Base-by-base conservation (phyloP, 139 green algal genomes). In the Trebouxia sp. region DNA sequence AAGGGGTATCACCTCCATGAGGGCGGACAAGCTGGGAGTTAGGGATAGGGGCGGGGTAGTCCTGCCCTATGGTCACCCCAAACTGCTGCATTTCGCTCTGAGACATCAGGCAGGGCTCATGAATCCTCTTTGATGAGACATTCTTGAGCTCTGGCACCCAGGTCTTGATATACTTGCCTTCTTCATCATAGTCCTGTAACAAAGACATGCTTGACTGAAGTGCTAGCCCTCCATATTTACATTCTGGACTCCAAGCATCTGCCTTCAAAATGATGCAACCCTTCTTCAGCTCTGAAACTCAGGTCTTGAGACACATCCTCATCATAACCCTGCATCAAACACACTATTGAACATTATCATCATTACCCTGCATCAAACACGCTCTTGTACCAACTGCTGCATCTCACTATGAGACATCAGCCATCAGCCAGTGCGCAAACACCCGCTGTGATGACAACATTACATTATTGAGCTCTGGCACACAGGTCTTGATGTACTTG, bases 101-200 rank as follows among this genome's bases (percentile, higher is more conserved):
- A 43, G 85, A 86, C 90, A 98, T 93, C 39, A 82, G 76, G 87
- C 90, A 95, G 22, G 96, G 96, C 85, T 96, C 91, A 77, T 97
- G 91, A 28, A 97, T 90, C 26, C 83, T 55, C 24, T 56, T 35
- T 0, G 82, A 47, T 0, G 95, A 90, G 66, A 98, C 89, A 2
- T 89, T 87, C 3, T 48, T 56, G 30, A 99, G 88, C 90, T 98
- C 96, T 10, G 96, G 96, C 11, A 96, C 65, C 96, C 96, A 99
- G 28, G 88, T 85, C 22, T 87, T 82, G 32, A 98, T 89, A 87
- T 99, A 99, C 17, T 94, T 87, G 5, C 96, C 96, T 12, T 92
- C 48, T n/a, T 84, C 75, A 77, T 98, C 94, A 69, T 98, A 97
- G 84, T 95, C 91, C 89, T 95, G 70, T 15, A 67, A 39, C 22